Conservation (phyloP, 1,284 basidiomycete species). For the Omphalotus olearius region DNA sequence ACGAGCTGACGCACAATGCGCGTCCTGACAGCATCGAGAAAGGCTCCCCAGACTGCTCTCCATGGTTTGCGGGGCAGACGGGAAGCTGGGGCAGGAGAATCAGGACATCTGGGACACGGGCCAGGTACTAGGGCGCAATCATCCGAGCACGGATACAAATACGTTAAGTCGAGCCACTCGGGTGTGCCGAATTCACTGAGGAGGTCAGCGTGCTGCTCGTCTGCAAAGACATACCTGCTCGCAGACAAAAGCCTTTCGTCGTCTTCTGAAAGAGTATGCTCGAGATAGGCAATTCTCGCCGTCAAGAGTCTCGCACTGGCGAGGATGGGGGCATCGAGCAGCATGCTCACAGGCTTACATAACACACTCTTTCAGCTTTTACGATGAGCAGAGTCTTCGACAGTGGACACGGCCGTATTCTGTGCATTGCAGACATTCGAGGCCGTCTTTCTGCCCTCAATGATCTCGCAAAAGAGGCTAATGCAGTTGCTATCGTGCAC, state of each 20-base stretch:
- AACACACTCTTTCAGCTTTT: too few relatives aligned
- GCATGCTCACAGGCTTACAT: too few relatives aligned
- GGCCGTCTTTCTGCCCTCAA: conserved; percentile 87
- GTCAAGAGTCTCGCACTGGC: too few relatives aligned
- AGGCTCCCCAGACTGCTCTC: conserved; percentile 41
- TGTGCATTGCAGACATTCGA: conserved; percentile 84
- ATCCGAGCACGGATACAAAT: conserved; percentile 45
- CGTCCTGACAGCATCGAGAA: conserved; percentile 37
- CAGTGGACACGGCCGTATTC: conserved; percentile 79
- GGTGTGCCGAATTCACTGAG: too few relatives aligned
- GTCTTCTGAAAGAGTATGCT: too few relatives aligned
- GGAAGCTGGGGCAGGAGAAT: conserved; percentile 19
- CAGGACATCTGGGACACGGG: conserved; percentile 40
- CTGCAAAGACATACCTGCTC: too few relatives aligned
- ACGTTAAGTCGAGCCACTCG: neutral
- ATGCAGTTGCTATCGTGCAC: conserved; percentile 94
- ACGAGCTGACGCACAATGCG: neutral
- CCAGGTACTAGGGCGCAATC: conserved; percentile 35
- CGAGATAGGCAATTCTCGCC: too few relatives aligned
- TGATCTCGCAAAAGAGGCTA: conserved; percentile 83
- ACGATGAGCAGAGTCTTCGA: conserved; percentile 61
- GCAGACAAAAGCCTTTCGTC: too few relatives aligned
- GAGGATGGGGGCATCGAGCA: too few relatives aligned
- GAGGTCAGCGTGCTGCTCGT: too few relatives aligned
- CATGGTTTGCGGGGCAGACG: conserved; percentile 40